These are phyloP conservation scores for Salicornia ramosissima DNA, from an alignment of 148 eudicot genomes.

Conservation along the genomic window DNA sequence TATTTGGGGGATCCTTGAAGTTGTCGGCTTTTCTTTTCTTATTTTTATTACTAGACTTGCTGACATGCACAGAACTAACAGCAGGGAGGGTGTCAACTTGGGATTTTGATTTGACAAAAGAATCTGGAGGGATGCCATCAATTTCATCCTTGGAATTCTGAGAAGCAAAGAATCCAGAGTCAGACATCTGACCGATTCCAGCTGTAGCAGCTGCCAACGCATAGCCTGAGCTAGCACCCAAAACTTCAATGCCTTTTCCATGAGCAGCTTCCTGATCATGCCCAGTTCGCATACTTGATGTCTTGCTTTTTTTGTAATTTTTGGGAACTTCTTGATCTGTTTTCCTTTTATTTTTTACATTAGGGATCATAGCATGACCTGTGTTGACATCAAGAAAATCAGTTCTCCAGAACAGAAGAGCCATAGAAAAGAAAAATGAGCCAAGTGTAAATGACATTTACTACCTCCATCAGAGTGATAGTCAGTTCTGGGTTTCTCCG, in stretches of 20 bases:
- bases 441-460: constrained; percentile 16
- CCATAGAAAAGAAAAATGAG: constrained; percentile 2
- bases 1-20: constrained; percentile 25
- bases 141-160: constrained; percentile 37
- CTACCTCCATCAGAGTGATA: constrained; percentile 56
- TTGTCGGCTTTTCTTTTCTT: constrained; percentile 63
- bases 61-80: constrained; percentile 28
- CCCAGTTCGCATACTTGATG: constrained; percentile 25
- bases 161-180: constrained; percentile 28
- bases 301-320: constrained; percentile 59
- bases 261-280: constrained; percentile 36
- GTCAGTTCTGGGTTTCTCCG: constrained; percentile 41
- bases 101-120: constrained; percentile 26
- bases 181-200: constrained; percentile 35
- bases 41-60: constrained; percentile 34
- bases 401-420: not conserved
- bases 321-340: constrained; percentile 44
- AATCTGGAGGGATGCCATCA: constrained; percentile 21
- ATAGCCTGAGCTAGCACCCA: constrained; percentile 38
- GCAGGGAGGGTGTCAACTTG: constrained; percentile 30
- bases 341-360: constrained; percentile 48
- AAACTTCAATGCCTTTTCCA: constrained; percentile 37
- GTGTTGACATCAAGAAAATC: constrained; percentile 21
- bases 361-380: constrained; percentile 53
- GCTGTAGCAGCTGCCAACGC: constrained; percentile 33